These are phyloP conservation scores for Boehmeria nivea DNA, from an alignment of 306 rosid species.

Conservation along the genomic window DNA sequence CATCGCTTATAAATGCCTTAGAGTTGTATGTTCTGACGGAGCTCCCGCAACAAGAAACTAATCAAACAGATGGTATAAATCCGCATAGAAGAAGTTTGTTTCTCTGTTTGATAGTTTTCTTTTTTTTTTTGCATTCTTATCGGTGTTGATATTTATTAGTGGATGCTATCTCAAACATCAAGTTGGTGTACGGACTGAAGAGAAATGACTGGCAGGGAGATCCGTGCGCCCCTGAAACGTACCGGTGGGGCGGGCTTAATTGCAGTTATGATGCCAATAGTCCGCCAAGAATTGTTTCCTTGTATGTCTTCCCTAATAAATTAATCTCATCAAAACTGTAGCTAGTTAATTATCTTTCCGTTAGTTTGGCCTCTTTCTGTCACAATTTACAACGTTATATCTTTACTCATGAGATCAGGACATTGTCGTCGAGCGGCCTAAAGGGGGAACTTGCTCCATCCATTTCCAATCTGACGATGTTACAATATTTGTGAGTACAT, in stretches of 20 bases:
- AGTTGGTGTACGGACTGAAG: constrained; percentile 10
- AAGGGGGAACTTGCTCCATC: constrained; percentile 21
- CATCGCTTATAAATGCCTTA: constrained; percentile 51
- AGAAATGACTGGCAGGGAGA: constrained; percentile 37
- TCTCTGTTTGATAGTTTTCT: neutral
- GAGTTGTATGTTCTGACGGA: constrained; percentile 33
- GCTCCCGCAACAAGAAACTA: constrained; percentile 28
- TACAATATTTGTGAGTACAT: constrained; percentile 32
- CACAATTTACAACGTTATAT: neutral
- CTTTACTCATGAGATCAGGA: constrained; percentile 22
- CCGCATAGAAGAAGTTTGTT: neutral
- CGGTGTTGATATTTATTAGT: constrained; percentile 11
- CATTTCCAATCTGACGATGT: constrained; percentile 20
- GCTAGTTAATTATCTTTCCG: constrained; percentile 1
- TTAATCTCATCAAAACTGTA: neutral
- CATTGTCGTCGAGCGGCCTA: constrained; percentile 34
- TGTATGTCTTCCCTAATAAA: neutral
- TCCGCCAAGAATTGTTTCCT: neutral
- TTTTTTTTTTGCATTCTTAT: neutral
- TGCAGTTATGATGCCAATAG: neutral
- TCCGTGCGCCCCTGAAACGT: constrained; percentile 25
- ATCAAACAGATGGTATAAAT: constrained; percentile 35
- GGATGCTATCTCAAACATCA: constrained; percentile 23
- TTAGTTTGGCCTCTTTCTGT: neutral
- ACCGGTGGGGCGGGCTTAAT: constrained; percentile 28